phyloP scores from a whole-genome alignment of 1,284 basidiomycete genomes.

The Limonomyces culmigenus region DNA sequence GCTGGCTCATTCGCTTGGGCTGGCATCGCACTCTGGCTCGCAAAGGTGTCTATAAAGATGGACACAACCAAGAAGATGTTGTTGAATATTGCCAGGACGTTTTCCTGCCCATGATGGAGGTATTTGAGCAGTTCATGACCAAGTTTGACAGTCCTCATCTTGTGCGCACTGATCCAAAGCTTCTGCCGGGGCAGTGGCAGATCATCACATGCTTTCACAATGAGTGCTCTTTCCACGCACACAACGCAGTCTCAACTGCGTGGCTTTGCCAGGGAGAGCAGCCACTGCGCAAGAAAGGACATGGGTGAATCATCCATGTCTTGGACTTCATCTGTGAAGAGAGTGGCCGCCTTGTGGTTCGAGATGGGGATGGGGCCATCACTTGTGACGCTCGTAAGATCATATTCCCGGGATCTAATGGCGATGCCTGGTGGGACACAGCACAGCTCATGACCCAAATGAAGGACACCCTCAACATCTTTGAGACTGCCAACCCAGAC shows the following conservation, averaged over 20 bases:
- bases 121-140: slow-evolving; percentile 14
- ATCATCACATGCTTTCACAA: slow-evolving; percentile 18
- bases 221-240: slow-evolving; percentile 15
- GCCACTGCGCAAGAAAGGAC: slow-evolving; percentile 7
- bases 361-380: slow-evolving; percentile 5
- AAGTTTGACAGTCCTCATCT: slow-evolving; percentile 5
- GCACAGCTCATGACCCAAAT: slow-evolving; percentile 8
- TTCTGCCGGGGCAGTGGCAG: slow-evolving; percentile 11
- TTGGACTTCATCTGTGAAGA: slow-evolving; percentile 8
- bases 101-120: slow-evolving; percentile 15
- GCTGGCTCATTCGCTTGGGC: slow-evolving; percentile 13
- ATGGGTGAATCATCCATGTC: slow-evolving; percentile 9
- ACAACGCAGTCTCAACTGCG: slow-evolving; percentile 10
- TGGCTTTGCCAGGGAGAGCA: slow-evolving; percentile 2
- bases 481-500: slow-evolving; percentile 10
- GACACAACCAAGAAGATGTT: slow-evolving; percentile 19
- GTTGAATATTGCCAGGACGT: slow-evolving; percentile 13
- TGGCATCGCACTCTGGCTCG: slow-evolving; percentile 8
- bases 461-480: slow-evolving; percentile 4
- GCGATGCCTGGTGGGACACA: slow-evolving; percentile 15
- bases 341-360: slow-evolving; percentile 5
- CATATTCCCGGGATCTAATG: slow-evolving; percentile 14
- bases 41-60: slow-evolving; percentile 21
- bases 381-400: slow-evolving; percentile 6
- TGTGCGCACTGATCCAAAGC: neutral